Base-by-base conservation (phyloP, 495 filamentous ascomycete species). In the Usnea hakonensis region DNA sequence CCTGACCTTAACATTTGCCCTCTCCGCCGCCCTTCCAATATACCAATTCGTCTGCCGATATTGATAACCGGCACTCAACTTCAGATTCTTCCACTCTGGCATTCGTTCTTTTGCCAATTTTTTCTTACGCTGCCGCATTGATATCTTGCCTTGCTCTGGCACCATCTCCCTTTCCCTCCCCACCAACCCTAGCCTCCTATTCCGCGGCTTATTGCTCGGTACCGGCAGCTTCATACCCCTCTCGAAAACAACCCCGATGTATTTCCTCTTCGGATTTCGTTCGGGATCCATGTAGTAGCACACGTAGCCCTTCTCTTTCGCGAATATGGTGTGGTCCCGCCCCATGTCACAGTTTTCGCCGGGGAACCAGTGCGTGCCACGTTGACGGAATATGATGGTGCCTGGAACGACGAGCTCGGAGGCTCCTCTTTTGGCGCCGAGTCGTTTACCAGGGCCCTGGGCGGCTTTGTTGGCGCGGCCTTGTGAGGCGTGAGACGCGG, bases 351-450 rank as follows among this genome's bases (percentile, higher is more conserved):
- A 89, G 76, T 97, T 96, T 71, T 97, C 93, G 66, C 94, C 94
- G 2, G 94, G 85, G 71, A 86, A 91, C 94, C 94, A 99, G 71
- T 85, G 82, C 32, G 95, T 93, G 64, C 94, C 94, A 61, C 94
- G 87, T 75, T 99, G 94, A 65, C 87, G 86, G 84, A 95, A 99
- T 76, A 99, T 92, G 73, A 99, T 97, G 80, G 94, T 96, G 33
- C 95, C 95, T 4, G 90, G 85, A 53, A 92, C 85, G 16, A 99
- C 94, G 71, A 89, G 93, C 74, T 96, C 86, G 69, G 90, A 91
- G 69, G 86, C 89, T 6, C 86, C 85, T 79, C 90, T 93, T 79
- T 99, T 99, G 7, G 91, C 91, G 53, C 94, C 94, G 59, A 97
- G 79, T 70, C 95, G 89, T 78, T 96, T 97, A 60, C 94, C 91